Conservation (phyloP, 2,329 filamentous ascomycete genomes). For the Apiospora aurea region DNA sequence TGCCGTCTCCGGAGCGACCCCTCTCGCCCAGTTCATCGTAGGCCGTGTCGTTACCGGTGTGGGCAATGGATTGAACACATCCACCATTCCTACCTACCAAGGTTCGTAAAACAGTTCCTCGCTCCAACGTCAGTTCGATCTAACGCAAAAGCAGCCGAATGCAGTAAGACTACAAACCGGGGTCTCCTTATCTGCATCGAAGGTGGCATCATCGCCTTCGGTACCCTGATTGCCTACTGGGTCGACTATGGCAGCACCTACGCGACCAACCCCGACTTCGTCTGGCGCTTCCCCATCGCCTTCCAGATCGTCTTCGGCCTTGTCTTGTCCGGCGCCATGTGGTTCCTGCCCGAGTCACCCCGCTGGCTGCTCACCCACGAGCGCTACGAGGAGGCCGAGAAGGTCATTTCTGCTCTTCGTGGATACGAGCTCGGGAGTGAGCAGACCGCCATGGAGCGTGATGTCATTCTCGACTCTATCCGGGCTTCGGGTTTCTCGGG, state of each 20-base stretch:
- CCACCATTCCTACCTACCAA: constrained; percentile 55
- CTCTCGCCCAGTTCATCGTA: constrained; percentile 54
- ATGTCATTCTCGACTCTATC: constrained; percentile 69
- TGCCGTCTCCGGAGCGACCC: constrained; percentile 36
- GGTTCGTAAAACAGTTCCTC: constrained; percentile 33
- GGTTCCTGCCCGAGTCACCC: constrained; percentile 45
- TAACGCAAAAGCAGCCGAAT: constrained; percentile 45
- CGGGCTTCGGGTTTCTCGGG: constrained; percentile 57
- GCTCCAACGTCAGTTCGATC: neutral
- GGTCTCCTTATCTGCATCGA: constrained; percentile 53
- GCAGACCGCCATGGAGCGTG: constrained; percentile 65
- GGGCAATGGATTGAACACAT: constrained; percentile 60
- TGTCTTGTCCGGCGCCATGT: constrained; percentile 50
- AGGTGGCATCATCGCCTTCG: constrained; percentile 54
- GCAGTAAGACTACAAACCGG: constrained; percentile 51
- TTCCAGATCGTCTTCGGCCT: constrained; percentile 55
- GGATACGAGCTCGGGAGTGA: constrained; percentile 57
- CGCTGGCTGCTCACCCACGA: constrained; percentile 37
- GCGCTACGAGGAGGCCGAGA: constrained; percentile 50
- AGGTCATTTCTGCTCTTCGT: constrained; percentile 43
- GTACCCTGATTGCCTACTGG: constrained; percentile 55
- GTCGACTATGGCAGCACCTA: constrained; percentile 57
- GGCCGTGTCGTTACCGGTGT: constrained; percentile 59
- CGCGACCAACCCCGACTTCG: constrained; percentile 49
- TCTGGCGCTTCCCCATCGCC: constrained; percentile 64